These are phyloP conservation scores for Fusarium sororula DNA, from an alignment of 2,329 filamentous ascomycete species.

Conservation along the genomic window DNA sequence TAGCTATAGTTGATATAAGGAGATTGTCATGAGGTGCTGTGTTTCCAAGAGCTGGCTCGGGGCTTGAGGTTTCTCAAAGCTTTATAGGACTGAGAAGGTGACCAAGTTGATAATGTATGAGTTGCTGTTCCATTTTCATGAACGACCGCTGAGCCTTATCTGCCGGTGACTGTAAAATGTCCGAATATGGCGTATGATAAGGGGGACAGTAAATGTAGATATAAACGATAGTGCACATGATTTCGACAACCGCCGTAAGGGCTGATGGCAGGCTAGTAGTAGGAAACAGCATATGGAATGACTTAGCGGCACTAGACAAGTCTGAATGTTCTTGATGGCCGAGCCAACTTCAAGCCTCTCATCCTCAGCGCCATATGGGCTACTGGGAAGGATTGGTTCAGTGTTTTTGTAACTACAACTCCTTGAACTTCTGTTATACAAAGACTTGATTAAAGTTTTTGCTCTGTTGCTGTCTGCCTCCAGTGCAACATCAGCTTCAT, in stretches of 20 bases:
- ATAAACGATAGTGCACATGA: neutral
- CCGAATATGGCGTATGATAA: neutral
- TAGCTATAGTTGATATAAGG: too few species aligned
- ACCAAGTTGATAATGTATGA: neutral
- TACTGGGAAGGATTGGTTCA: neutral
- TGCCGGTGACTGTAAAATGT: neutral
- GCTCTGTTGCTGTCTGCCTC: neutral
- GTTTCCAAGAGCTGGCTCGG: too few species aligned
- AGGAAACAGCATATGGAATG: neutral
- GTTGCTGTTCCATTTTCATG: neutral
- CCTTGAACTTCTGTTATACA: neutral
- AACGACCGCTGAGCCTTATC: neutral
- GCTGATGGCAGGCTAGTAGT: neutral
- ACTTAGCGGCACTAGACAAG: neutral
- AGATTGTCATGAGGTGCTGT: too few species aligned
- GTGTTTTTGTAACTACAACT: neutral
- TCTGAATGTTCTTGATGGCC: neutral
- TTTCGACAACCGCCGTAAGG: neutral
- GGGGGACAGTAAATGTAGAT: neutral
- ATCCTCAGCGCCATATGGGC: neutral
- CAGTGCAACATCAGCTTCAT: neutral
- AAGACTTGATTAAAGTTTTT: neutral
- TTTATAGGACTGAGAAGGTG: neutral
- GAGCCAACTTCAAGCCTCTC: neutral
- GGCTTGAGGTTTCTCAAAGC: too few species aligned